phyloP scores from a whole-genome alignment of 768 basidiomycete species.

The Pleurotus djamor region DNA sequence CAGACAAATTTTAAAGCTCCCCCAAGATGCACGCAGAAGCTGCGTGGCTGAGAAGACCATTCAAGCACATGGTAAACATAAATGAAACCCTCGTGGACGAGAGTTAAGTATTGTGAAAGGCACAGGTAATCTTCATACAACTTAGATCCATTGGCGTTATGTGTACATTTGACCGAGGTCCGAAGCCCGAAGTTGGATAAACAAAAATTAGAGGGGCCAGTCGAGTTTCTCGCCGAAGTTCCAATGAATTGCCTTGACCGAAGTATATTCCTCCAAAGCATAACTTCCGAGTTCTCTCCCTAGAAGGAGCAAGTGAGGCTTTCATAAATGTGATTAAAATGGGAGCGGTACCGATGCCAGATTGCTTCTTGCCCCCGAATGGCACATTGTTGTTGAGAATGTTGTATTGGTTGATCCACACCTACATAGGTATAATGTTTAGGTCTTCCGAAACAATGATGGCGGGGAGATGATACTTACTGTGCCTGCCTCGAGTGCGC shows the following conservation, averaged over 20 bases:
- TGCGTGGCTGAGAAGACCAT: too few relatives aligned
- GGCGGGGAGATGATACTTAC: constrained; percentile 37
- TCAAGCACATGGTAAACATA: too few relatives aligned
- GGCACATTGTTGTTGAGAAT: constrained; percentile 84
- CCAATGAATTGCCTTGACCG: constrained; percentile 83
- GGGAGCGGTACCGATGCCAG: constrained; percentile 65
- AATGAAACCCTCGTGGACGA: too few relatives aligned
- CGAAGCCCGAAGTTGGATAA: too few relatives aligned
- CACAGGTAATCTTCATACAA: too few relatives aligned
- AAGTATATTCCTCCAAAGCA: constrained; percentile 83
- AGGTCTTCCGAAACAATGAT: constrained; percentile 5
- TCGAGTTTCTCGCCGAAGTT: constrained; percentile 80
- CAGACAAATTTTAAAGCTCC: too few relatives aligned
- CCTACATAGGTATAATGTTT: constrained; percentile 32
- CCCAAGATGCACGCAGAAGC: too few relatives aligned
- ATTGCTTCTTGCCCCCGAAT: constrained; percentile 95
- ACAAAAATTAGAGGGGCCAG: constrained; percentile 62
- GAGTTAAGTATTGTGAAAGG: too few relatives aligned
- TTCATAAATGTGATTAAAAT: background rate
- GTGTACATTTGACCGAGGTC: background rate
- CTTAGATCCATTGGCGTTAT: too few relatives aligned
- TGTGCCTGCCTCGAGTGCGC: constrained; percentile 85
- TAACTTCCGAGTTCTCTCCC: constrained; percentile 88
- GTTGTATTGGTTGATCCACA: constrained; percentile 94
- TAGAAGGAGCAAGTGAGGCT: constrained; percentile 22